These are phyloP conservation scores for Phtheirospermum japonicum DNA, from an alignment of 257 asterid species.

Conservation along the genomic window DNA sequence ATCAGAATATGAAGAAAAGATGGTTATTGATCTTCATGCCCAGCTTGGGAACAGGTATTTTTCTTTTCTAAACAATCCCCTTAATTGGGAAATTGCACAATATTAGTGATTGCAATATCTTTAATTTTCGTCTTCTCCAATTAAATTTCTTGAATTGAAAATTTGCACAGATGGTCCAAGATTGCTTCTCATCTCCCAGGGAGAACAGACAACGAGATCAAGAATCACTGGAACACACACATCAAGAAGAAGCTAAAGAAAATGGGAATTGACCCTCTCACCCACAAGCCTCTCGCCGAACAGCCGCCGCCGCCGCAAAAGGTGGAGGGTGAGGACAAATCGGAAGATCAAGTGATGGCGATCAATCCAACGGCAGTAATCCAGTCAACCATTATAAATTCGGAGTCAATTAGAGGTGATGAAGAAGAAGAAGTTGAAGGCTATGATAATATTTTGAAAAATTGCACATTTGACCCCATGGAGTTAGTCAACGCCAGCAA, in stretches of 20 bases:
- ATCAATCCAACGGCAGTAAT: background rate
- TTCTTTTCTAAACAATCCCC: no score
- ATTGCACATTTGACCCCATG: background rate
- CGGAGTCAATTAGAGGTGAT: background rate
- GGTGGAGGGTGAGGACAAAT: background rate
- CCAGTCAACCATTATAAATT: background rate
- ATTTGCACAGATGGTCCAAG: slow-evolving; percentile 69
- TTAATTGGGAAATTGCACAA: no score
- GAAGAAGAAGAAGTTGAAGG: background rate
- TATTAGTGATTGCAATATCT: no score
- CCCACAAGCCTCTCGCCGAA: slow-evolving; percentile 73
- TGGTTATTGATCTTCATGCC: slow-evolving; percentile 97
- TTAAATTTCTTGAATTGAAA: background rate
- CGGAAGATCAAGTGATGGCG: background rate
- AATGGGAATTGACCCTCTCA: slow-evolving; percentile 88
- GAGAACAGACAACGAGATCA: slow-evolving; percentile 93
- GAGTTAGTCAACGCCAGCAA: slow-evolving; percentile 42
- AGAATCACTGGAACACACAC: slow-evolving; percentile 96
- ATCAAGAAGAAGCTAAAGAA: slow-evolving; percentile 80
- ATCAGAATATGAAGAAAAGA: slow-evolving; percentile 81
- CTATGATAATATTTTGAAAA: background rate
- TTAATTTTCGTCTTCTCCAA: no score
- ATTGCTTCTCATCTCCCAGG: slow-evolving; percentile 98
- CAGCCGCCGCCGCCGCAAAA: slow-evolving; percentile 15
- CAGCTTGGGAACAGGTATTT: slow-evolving; percentile 88